These are phyloP conservation scores for Podospora anserina DNA, from an alignment of 495 filamentous ascomycete species.

Conservation along the genomic window DNA sequence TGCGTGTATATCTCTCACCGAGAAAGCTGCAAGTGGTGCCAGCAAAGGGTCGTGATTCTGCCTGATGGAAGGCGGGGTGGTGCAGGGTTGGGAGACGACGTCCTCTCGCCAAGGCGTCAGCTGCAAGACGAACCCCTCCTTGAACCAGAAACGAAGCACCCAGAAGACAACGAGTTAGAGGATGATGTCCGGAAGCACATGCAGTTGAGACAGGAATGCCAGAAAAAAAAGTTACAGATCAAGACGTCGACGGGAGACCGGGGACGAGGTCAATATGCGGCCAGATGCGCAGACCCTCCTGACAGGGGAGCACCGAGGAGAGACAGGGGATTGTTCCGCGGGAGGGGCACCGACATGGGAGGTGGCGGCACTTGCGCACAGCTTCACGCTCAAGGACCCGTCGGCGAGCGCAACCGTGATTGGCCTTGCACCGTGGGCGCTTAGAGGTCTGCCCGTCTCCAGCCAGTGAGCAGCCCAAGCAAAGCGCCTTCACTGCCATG, in stretches of 20 bases:
- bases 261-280: conserved; percentile 38
- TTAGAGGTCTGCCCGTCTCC: conserved; percentile 25
- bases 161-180: conserved; percentile 6
- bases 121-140: conserved; percentile 1
- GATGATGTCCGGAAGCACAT: background rate
- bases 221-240: conserved; percentile 13
- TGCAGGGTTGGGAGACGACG: background rate
- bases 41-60: conserved; percentile 1
- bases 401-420: conserved; percentile 27
- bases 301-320: conserved; percentile 13
- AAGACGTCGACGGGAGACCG: conserved; percentile 12
- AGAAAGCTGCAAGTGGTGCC: background rate
- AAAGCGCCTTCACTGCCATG: conserved; percentile 27
- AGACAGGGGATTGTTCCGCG: conserved; percentile 7
- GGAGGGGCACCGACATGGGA: conserved; percentile 14
- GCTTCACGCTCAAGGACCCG: conserved; percentile 3
- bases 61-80: conserved; percentile 1
- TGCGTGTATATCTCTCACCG: background rate
- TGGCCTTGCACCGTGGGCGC: conserved; percentile 31
- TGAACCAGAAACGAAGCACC: conserved; percentile 5
- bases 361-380: conserved; percentile 21
- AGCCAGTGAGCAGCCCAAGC: conserved; percentile 27
- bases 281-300: conserved; percentile 34
- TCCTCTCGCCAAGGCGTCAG: conserved; percentile 4
- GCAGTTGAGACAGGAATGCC: conserved; percentile 18